Conservation (phyloP, 164 flowering plant genomes). For the Stephania cephalantha region DNA sequence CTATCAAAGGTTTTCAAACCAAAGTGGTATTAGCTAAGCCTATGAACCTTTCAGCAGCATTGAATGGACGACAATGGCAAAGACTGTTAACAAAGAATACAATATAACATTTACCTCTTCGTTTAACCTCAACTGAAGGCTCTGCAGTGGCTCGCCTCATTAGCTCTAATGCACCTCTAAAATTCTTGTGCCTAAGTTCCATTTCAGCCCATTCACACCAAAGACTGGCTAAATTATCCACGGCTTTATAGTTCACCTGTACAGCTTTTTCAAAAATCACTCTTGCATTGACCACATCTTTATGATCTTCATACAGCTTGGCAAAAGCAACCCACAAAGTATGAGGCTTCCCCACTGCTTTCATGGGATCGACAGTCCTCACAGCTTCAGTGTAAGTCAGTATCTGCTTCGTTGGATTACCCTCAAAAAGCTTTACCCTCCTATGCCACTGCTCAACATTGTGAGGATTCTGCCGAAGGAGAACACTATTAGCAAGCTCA, state of each 20-base stretch:
- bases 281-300: slow-evolving; percentile 76
- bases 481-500: slow-evolving; percentile 84
- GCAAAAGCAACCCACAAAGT: slow-evolving; percentile 96
- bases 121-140: slow-evolving; percentile 92
- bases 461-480: slow-evolving; percentile 92
- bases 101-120: slow-evolving; percentile 54
- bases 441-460: slow-evolving; percentile 98
- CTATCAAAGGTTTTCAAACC: not conserved
- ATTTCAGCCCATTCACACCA: slow-evolving; percentile 99
- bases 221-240: slow-evolving; percentile 83
- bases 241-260: slow-evolving; percentile 77
- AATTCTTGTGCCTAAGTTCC: slow-evolving; percentile 76
- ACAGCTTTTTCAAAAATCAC: slow-evolving; percentile 95
- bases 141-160: slow-evolving; percentile 91
- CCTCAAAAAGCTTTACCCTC: slow-evolving; percentile 83
- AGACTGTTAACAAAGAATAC: not conserved
- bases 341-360: slow-evolving; percentile 96
- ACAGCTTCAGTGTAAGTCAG: slow-evolving; percentile 91
- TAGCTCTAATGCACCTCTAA: slow-evolving; percentile 73
- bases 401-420: slow-evolving; percentile 75
- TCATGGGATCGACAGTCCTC: slow-evolving; percentile 91
- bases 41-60: not conserved
- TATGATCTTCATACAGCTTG: slow-evolving; percentile 70
- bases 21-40: not conserved
- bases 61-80: not conserved